Base-by-base conservation (phyloP, 495 filamentous ascomycete species). In the Penicillium turbatum region DNA sequence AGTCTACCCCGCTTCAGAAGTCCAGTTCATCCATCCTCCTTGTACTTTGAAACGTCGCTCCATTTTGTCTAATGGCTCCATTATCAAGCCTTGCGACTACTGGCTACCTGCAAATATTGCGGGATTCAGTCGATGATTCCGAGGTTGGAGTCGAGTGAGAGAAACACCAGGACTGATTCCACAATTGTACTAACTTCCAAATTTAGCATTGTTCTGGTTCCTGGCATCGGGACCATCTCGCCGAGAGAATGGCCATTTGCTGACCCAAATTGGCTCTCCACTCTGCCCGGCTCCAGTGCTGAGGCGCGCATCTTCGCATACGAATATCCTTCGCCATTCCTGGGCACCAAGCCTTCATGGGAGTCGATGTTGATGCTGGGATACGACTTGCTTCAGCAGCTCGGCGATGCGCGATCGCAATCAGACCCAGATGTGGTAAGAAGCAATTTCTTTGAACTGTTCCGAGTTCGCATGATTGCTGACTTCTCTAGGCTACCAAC, bases 321-420 rank as follows among this genome's bases (percentile, higher is more conserved):
- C 26, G 55, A 57, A 48, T 57, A 57, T 53, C 24, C 50, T 40
- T 57, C 54, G 17, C 54, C 40, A 29, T 52, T 52, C 21, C 13
- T 13, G 17, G 40, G 35, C 5, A 32, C n/a, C 24, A 57, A 42
- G 41, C 34, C 50, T 29, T 57, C 44, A 51, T 59, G 51, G 51
- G 44, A 55, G 38, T 54, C 56, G n/a, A 45, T 59, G 12, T 50
- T 59, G 45, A 59, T 59, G 44, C 37, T 59, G 29, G 56, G 36
- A 11, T 54, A 59, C 31, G 56, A 54, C 39, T 24, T 59, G 38
- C 44, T 55, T 13, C 42, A 59, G 27, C n/a, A 29, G 11, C 13
- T 59, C 8, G 54, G 19, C 24, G 16, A 35, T 21, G 17, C 24
- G 8, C 51, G 51, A 44, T 54, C 51, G 24, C 29, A 15, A 52